A percentile compares a stretch with the other conserved stretches of the same genome.
Evolutionary conservation across 139 green algal genomes (phyloP).

Genomic region (Trebouxia sp.): DNA sequence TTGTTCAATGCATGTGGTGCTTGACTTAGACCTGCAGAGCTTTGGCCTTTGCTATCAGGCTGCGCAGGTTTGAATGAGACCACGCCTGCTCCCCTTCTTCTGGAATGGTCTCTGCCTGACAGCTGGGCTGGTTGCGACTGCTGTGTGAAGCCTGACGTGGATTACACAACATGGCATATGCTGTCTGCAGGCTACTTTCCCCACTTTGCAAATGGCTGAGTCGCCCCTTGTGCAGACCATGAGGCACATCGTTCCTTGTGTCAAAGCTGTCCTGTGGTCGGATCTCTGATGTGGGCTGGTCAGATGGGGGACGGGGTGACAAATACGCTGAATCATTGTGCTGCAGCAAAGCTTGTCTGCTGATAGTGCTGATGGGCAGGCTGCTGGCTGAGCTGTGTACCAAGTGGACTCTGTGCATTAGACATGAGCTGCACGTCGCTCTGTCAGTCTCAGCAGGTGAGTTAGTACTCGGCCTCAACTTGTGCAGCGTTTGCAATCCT

Average conservation of each 20-base stretch:
- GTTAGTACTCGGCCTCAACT: no score
- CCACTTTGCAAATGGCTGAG: no score
- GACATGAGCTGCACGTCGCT: not conserved
- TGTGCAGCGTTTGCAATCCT: no score
- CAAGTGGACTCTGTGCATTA: not conserved
- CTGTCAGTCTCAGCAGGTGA: not conserved
- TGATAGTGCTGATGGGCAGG: not conserved
- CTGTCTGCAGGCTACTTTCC: no score
- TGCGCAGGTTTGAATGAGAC: not conserved
- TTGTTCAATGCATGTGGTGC: no score
- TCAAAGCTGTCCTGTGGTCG: no score
- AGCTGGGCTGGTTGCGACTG: not conserved
- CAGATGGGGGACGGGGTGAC: no score
- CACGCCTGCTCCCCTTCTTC: not conserved
- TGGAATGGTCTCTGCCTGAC: not conserved
- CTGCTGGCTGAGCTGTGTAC: slow-evolving; percentile 6
- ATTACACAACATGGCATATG: not conserved
- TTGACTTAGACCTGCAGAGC: not conserved
- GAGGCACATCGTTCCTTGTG: no score
- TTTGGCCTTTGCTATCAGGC: not conserved
- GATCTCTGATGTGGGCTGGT: not conserved
- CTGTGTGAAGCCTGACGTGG: no score
- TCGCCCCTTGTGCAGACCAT: no score
- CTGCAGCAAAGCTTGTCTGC: not conserved
- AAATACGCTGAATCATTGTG: no score